Conservation (phyloP, 2,329 filamentous ascomycete genomes). For the Chaetomiaceae sp. region DNA sequence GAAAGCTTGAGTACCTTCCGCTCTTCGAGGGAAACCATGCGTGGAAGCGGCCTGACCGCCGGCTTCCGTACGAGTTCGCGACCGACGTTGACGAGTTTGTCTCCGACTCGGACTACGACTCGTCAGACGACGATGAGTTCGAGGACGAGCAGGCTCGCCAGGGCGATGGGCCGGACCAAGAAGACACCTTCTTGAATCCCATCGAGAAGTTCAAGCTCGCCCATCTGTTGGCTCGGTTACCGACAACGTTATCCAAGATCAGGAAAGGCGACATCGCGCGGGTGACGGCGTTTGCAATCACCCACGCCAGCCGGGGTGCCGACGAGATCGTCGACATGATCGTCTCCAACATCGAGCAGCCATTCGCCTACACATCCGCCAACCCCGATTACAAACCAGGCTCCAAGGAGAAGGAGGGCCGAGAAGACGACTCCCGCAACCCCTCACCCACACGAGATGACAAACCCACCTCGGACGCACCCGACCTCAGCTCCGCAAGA, state of each 20-base stretch:
- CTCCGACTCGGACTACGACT: conserved; percentile 80
- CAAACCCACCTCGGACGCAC: conserved; percentile 20
- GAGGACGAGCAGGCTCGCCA: conserved; percentile 53
- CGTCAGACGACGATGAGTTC: conserved; percentile 74
- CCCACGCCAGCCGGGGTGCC: conserved; percentile 76
- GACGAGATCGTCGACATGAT: conserved; percentile 91
- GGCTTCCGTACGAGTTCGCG: conserved; percentile 75
- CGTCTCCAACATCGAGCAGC: conserved; percentile 73
- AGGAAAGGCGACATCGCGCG: conserved; percentile 82
- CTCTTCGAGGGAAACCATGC: conserved; percentile 73
- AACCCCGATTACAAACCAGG: conserved; percentile 53
- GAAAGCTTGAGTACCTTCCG: conserved; percentile 52
- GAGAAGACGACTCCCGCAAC: conserved; percentile 35
- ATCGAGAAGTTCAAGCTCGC: conserved; percentile 79
- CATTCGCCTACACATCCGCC: conserved; percentile 67
- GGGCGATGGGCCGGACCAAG: conserved; percentile 38
- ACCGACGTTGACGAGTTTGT: conserved; percentile 74
- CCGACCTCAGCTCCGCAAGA: conserved; percentile 67
- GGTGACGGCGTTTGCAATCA: conserved; percentile 82
- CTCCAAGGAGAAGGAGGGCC: conserved; percentile 36
- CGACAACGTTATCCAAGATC: conserved; percentile 67
- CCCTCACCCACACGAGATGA: conserved; percentile 38
- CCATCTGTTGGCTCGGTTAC: conserved; percentile 77
- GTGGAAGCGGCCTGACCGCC: conserved; percentile 72
- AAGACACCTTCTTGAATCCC: conserved; percentile 70